Conservation (phyloP, 2,329 filamentous ascomycete genomes). For the Ceratocystis cacaofunesta region DNA sequence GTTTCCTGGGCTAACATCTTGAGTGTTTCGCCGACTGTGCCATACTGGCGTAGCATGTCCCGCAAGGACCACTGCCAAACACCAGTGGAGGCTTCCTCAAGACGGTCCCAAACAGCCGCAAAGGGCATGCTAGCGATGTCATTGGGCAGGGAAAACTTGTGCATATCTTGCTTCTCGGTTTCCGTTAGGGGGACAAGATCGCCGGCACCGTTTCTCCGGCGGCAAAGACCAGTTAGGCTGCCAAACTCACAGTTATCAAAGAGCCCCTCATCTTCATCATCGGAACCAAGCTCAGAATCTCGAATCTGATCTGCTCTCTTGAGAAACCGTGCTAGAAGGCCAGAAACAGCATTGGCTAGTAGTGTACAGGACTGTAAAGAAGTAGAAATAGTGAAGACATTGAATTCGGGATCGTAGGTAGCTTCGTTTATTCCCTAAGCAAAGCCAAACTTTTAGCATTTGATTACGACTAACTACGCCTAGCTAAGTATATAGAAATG, state of each 20-base stretch:
- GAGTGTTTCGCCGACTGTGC: slow-evolving; percentile 7
- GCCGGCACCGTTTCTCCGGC: not conserved
- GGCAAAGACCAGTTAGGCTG: not conserved
- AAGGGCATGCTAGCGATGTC: slow-evolving; percentile 1
- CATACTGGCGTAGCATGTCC: slow-evolving; percentile 8
- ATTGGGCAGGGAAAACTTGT: not conserved
- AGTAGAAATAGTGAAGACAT: not conserved
- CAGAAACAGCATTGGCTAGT: not conserved
- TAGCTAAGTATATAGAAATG: not conserved
- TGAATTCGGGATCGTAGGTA: not conserved
- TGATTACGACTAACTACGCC: no score
- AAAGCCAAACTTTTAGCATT: no score
- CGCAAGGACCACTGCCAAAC: slow-evolving; percentile 1
- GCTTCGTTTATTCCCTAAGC: not conserved
- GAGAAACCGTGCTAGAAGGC: not conserved
- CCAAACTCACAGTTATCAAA: not conserved
- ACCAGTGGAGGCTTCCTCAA: not conserved
- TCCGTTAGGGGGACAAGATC: not conserved
- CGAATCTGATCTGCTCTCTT: not conserved
- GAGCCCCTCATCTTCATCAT: not conserved
- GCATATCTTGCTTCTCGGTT: not conserved
- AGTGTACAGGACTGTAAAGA: not conserved
- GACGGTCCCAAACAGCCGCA: slow-evolving; percentile 2
- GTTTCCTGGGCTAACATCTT: not conserved
- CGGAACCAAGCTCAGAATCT: not conserved